These are phyloP conservation scores for Chlorella sp. DNA, from an alignment of 139 green algal genomes.

Conservation along the genomic window DNA sequence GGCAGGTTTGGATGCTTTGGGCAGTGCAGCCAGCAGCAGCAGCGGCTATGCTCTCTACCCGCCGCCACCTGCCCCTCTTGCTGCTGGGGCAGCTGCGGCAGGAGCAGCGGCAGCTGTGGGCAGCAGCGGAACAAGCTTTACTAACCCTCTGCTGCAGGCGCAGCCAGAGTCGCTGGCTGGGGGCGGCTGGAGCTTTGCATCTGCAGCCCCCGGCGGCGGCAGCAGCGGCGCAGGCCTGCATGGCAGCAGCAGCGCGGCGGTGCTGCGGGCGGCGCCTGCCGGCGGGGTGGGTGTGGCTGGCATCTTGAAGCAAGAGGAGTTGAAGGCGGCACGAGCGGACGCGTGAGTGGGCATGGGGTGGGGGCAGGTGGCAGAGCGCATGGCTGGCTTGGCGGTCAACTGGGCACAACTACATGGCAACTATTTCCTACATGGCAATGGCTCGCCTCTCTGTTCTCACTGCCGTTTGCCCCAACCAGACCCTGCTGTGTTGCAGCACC, in stretches of 20 bases:
- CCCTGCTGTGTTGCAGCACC: too few species aligned
- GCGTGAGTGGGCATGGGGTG: too few species aligned
- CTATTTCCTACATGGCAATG: too few species aligned
- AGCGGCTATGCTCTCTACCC: not conserved
- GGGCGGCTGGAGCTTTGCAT: not conserved
- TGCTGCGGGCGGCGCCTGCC: not conserved
- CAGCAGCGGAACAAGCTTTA: not conserved
- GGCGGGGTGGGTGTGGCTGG: constrained; percentile 44
- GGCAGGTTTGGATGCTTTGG: too few species aligned
- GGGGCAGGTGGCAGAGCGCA: not conserved
- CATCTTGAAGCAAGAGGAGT: constrained; percentile 51
- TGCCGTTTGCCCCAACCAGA: too few species aligned
- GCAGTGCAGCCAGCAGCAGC: not conserved
- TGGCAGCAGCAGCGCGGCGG: not conserved
- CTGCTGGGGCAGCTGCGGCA: not conserved
- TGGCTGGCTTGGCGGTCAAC: too few species aligned
- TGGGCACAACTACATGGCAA: too few species aligned
- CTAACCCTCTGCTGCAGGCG: not conserved
- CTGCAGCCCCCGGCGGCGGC: not conserved
- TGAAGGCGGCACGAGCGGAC: constrained; percentile 24
- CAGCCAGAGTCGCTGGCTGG: not conserved
- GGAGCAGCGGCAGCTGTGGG: too few species aligned
- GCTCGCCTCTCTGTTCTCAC: too few species aligned
- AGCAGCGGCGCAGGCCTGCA: constrained; percentile 15
- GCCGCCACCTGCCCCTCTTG: not conserved